Evolutionary conservation across 495 filamentous ascomycete genomes (phyloP).

Genomic region (Elaphomyces granulatus): DNA sequence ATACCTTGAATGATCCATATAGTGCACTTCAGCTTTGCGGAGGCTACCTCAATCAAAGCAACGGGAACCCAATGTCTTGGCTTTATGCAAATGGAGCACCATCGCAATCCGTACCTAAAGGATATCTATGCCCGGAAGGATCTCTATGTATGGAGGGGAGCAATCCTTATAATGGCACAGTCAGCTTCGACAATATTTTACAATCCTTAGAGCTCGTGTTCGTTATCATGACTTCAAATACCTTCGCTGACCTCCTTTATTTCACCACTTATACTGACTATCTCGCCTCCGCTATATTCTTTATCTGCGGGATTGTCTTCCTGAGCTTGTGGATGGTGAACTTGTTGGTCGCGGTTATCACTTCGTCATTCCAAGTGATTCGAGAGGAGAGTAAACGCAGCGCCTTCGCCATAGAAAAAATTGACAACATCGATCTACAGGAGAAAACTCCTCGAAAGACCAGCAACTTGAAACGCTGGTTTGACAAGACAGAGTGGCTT

Average conservation of each 20-base stretch:
- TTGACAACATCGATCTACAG: constrained; percentile 29
- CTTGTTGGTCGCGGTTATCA: constrained; percentile 94
- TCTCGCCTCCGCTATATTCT: constrained; percentile 69
- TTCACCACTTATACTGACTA: constrained; percentile 86
- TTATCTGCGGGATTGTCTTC: constrained; percentile 75
- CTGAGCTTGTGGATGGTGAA: constrained; percentile 95
- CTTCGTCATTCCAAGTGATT: constrained; percentile 96
- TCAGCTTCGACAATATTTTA: constrained; percentile 90
- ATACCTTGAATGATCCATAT: constrained; percentile 30
- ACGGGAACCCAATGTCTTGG: constrained; percentile 50
- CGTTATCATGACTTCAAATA: constrained; percentile 96
- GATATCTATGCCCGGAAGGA: constrained; percentile 74
- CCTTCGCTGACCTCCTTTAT: constrained; percentile 88
- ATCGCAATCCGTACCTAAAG: constrained; percentile 48
- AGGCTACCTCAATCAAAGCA: constrained; percentile 51
- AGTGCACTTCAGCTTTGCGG: constrained; percentile 68
- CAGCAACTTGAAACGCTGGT: constrained; percentile 50
- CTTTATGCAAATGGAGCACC: constrained; percentile 32
- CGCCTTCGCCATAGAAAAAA: constrained; percentile 71
- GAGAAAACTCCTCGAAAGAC: constrained; percentile 23
- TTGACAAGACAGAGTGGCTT: constrained; percentile 55
- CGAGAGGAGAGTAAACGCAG: constrained; percentile 89
- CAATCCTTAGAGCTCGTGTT: constrained; percentile 93
- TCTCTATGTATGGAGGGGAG: constrained; percentile 66
- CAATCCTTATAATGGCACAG: constrained; percentile 73